Percentiles rank a stretch among this genome's conserved stretches.
Conservation (phyloP, 2,329 filamentous ascomycete genomes). For the Alternaria hordeiaustralica region DNA sequence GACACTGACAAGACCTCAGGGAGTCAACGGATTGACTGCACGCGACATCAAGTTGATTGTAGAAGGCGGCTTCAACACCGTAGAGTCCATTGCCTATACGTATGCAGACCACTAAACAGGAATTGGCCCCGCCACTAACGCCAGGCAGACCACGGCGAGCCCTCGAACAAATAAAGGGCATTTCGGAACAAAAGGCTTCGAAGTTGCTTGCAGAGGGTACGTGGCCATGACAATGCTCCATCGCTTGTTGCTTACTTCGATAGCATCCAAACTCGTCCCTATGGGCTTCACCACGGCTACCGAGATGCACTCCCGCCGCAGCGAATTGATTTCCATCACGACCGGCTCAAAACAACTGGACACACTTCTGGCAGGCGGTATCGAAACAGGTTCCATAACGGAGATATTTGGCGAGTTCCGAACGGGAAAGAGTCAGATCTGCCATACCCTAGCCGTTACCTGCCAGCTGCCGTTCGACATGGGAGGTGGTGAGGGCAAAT, state of each 20-base stretch:
- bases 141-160: constrained; percentile 67
- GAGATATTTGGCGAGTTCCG: constrained; percentile 98
- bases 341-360: constrained; percentile 98
- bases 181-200: constrained; percentile 93
- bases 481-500: constrained; percentile 98
- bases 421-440: constrained; percentile 98
- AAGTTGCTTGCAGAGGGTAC: constrained; percentile 90
- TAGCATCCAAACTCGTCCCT: constrained; percentile 92
- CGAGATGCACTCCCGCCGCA: constrained; percentile 97
- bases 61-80: constrained; percentile 92
- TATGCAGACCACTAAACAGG: constrained; percentile 50
- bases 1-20: constrained; percentile 60
- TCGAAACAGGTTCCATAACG: constrained; percentile 97
- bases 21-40: constrained; percentile 86
- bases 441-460: constrained; percentile 96
- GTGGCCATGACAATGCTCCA: constrained; percentile 8
- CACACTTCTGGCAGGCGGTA: constrained; percentile 88
- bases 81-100: constrained; percentile 95
- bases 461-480: constrained; percentile 98
- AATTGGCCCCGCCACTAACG: constrained; percentile 27
- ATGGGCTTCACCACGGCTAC: constrained; percentile 99
- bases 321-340: constrained; percentile 96
- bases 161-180: constrained; percentile 95
- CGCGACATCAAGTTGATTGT: constrained; percentile 92
- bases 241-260: constrained; percentile 4